A percentile compares a stretch with the other conserved stretches of the same genome.
phyloP scores from a whole-genome alignment of 2,329 filamentous ascomycete genomes.

The Alternaria burnsii region DNA sequence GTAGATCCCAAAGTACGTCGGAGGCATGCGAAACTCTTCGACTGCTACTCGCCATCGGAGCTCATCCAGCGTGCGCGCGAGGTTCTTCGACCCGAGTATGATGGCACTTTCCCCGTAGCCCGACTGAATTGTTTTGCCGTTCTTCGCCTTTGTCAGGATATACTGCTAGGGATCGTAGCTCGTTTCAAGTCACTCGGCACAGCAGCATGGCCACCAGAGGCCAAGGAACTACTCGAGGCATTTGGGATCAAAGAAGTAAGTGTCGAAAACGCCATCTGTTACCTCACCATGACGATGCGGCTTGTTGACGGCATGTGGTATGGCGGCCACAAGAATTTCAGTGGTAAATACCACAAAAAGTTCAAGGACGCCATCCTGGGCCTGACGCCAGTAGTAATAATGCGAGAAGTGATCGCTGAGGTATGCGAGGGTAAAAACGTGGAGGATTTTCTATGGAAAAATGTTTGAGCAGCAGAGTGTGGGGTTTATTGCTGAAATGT shows the following conservation, averaged over 20 bases:
- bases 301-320: too few relatives aligned
- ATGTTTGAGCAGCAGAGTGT: not conserved
- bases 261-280: too few relatives aligned
- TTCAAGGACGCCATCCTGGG: rapidly evolving
- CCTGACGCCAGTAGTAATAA: too few relatives aligned
- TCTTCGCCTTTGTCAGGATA: not conserved
- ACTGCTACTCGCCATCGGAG: not conserved
- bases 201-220: not conserved
- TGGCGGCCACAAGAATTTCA: too few relatives aligned
- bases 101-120: not conserved
- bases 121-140: not conserved
- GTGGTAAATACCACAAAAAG: too few relatives aligned
- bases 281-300: too few relatives aligned
- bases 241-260: too few relatives aligned
- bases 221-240: too few relatives aligned
- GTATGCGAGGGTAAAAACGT: not conserved
- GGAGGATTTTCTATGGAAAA: not conserved
- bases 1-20: not conserved
- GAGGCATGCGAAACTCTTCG: too few relatives aligned
- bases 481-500: not conserved
- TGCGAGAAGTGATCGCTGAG: not conserved
- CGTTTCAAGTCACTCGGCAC: not conserved
- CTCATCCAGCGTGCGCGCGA: not conserved
- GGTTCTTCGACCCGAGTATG: not conserved
- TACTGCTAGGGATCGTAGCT: not conserved